Conservation (phyloP, 176 grass and related monocot species). For the bread wheat (Triticum aestivum) region DNA sequence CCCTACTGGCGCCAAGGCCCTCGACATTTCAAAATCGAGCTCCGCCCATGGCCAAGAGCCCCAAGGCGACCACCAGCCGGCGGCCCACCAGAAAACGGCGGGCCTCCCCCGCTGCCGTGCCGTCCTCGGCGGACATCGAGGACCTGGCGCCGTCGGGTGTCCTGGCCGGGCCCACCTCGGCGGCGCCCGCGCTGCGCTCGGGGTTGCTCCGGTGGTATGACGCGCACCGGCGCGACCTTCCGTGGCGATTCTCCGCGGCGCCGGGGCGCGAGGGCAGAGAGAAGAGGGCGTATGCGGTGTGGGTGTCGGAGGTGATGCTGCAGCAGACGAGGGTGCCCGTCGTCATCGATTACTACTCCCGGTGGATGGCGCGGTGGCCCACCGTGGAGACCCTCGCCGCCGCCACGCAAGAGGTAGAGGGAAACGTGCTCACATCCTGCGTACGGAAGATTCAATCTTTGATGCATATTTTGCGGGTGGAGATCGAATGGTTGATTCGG, state of each 20-base stretch:
- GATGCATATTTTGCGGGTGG: neutral
- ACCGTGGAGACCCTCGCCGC: conserved; percentile 68
- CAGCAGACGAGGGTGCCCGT: conserved; percentile 90
- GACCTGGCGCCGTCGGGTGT: conserved; percentile 39
- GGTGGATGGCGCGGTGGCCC: conserved; percentile 94
- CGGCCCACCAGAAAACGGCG: neutral
- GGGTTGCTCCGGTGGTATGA: conserved; percentile 82
- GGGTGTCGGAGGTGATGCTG: conserved; percentile 98
- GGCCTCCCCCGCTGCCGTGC: neutral
- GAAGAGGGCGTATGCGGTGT: conserved; percentile 82
- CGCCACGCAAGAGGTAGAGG: conserved; percentile 78
- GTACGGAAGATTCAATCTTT: neutral
- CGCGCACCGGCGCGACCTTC: conserved; percentile 60
- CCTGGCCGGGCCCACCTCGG: conserved; percentile 16
- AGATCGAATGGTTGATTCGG: neutral
- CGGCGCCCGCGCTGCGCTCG: conserved; percentile 35
- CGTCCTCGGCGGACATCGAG: conserved; percentile 31
- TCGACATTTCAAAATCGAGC: neutral
- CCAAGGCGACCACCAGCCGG: conserved; percentile 10
- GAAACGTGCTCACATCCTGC: neutral
- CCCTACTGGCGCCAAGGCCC: neutral
- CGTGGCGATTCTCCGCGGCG: conserved; percentile 52
- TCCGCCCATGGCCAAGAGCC: conserved; percentile 34
- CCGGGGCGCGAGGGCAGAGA: neutral
- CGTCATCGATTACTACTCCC: conserved; percentile 80